Base-by-base conservation (phyloP, 257 asterid genomes). In the Primulina eburnea region DNA sequence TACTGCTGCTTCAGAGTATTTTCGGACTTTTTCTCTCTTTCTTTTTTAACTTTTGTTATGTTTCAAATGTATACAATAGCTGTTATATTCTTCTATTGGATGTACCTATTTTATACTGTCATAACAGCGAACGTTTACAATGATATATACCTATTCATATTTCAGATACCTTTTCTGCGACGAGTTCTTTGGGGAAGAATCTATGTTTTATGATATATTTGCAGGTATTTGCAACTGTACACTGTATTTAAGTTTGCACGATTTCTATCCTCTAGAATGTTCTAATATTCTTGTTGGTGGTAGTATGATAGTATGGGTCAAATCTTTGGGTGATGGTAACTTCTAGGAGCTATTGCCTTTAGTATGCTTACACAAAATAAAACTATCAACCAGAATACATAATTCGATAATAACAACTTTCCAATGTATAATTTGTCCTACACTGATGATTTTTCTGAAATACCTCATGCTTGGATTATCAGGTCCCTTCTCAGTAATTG, bases 1-100 rank as follows among this genome's bases (percentile, higher is more conserved):
- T 80, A 89, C 98, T 70, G 98, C 99, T 83, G 87, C 99, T 78
- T 94, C 98, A 20, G 98, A 94, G 99, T 94, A 91, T 55, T 62
- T 74, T 69, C 24, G 53, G 50, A 71, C 66, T 69, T 53, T 63
- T 60, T 75, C 57, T 64, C 43, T 73, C 52, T 24, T 47, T 69
- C 74, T 50, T 50, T 38, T 70, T 68, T 62, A 61, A 43, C 33
- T 57, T 64, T 34, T 57, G 33, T 72, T 71, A 20, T 47, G 43
- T 28, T 55, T 65, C 37, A 68, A 58, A 47, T 64, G n/a, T 24
- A 24, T 34, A 62, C 50, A 53, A 57, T 38, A 18, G 37, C 28
- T 17, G 30, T 60, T 60, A 8, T 61, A 37, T 50, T 70, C 68
- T 68, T 78, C 57, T 66, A 32, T 53, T n/a, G 60, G 34, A 26